phyloP scores from a whole-genome alignment of 1,284 basidiomycete genomes.

The Ceratobasidium sp. region DNA sequence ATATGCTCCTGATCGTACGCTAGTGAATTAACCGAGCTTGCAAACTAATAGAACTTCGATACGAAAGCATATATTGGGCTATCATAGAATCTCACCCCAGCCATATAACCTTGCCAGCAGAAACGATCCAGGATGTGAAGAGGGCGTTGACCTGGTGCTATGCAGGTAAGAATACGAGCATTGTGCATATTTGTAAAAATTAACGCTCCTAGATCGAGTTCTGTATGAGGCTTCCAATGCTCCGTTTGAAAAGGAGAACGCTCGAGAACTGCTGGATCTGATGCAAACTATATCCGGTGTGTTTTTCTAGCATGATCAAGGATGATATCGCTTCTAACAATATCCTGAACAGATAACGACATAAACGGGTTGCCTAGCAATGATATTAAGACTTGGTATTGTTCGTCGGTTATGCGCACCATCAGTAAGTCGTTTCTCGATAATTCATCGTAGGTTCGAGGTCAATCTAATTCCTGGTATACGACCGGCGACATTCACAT shows the following conservation, averaged over 20 bases:
- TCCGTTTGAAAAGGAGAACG: conserved; percentile 7
- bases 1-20: not conserved
- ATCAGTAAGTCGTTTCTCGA: not conserved
- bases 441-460: not conserved
- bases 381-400: conserved; percentile 7
- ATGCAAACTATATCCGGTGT: conserved; percentile 7
- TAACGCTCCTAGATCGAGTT: not conserved
- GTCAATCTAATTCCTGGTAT: not conserved
- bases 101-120: conserved; percentile 16
- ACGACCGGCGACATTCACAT: not conserved
- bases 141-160: conserved; percentile 46
- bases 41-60: conserved; percentile 5
- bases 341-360: not conserved
- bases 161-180: conserved; percentile 21
- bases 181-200: not conserved
- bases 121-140: conserved; percentile 19
- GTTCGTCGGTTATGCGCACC: not conserved
- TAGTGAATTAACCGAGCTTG: too few relatives aligned
- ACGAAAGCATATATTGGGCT: conserved; percentile 37
- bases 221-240: conserved; percentile 1
- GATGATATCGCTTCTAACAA: not conserved
- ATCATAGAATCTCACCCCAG: conserved; percentile 44
- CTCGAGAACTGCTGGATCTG: conserved; percentile 7
- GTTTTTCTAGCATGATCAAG: not conserved
- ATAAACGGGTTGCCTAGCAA: too few relatives aligned